Conservation (phyloP, 257 asterid species). For the Solanum chilense region DNA sequence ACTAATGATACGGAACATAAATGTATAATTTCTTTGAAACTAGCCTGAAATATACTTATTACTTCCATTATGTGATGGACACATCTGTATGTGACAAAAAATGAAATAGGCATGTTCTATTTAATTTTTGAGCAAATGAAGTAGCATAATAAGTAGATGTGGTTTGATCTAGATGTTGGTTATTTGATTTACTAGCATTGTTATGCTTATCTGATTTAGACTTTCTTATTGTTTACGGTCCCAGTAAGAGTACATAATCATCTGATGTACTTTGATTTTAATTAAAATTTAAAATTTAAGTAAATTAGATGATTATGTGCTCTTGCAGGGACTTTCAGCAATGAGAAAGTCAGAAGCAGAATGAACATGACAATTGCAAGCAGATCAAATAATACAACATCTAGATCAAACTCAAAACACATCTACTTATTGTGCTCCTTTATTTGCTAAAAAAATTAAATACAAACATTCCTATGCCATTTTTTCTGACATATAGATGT, state of each 20-base stretch:
- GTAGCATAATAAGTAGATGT: neutral
- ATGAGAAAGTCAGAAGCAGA: neutral
- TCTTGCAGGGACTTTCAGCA: neutral
- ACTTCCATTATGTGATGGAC: neutral
- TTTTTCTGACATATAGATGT: too few species aligned
- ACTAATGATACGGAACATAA: conserved; percentile 34
- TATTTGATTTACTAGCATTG: neutral
- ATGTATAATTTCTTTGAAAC: conserved; percentile 26
- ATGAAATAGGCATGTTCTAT: neutral
- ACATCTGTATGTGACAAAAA: neutral
- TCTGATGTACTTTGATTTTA: neutral
- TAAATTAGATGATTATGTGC: neutral
- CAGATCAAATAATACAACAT: neutral
- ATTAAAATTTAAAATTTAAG: neutral
- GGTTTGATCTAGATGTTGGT: neutral
- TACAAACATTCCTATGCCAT: too few species aligned
- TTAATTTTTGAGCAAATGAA: neutral
- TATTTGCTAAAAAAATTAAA: too few species aligned
- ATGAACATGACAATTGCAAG: neutral
- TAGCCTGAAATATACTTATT: neutral
- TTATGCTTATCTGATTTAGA: neutral
- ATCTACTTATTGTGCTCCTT: neutral
- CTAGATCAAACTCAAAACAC: neutral
- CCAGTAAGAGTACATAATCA: neutral
- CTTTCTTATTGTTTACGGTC: neutral